Conservation (phyloP, 768 basidiomycete species). For the Tubosaeta sp. region DNA sequence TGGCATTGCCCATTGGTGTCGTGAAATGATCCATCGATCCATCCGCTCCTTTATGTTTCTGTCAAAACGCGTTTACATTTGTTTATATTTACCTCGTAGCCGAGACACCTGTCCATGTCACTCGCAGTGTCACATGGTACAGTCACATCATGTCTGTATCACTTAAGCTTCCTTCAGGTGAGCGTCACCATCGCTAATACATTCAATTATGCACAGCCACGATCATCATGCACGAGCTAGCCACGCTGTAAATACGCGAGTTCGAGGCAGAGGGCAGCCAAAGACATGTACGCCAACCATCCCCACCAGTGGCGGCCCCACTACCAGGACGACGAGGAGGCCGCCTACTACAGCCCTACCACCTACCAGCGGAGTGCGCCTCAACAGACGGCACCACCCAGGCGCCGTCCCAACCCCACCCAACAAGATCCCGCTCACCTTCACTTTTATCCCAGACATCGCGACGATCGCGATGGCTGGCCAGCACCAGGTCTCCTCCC, state of each 20-base stretch:
- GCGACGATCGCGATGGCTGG: constrained; percentile 20
- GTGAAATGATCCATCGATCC: background rate
- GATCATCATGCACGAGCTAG: constrained; percentile 1
- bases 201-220: too few relatives aligned
- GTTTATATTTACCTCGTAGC: too few relatives aligned
- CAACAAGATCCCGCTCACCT: constrained; percentile 5
- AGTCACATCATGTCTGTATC: too few relatives aligned
- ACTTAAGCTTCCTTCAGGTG: too few relatives aligned
- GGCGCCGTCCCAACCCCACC: constrained; percentile 14
- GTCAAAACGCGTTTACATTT: too few relatives aligned
- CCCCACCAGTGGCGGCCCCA: background rate
- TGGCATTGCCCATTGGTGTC: constrained; percentile 23
- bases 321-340: constrained; percentile 13
- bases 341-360: constrained; percentile 5
- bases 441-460: constrained; percentile 19
- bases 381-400: constrained; percentile 6
- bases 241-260: background rate
- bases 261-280: constrained; percentile 1
- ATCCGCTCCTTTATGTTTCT: background rate
- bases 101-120: background rate
- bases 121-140: background rate
- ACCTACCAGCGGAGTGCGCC: constrained; percentile 4
- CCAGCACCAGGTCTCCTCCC: constrained; percentile 7
- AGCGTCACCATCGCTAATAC: too few relatives aligned
- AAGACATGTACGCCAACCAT: constrained; percentile 9